Evolutionary conservation across 1,139 yeast genomes (phyloP).

Genomic region (Candida pseudoviswanathii): DNA sequence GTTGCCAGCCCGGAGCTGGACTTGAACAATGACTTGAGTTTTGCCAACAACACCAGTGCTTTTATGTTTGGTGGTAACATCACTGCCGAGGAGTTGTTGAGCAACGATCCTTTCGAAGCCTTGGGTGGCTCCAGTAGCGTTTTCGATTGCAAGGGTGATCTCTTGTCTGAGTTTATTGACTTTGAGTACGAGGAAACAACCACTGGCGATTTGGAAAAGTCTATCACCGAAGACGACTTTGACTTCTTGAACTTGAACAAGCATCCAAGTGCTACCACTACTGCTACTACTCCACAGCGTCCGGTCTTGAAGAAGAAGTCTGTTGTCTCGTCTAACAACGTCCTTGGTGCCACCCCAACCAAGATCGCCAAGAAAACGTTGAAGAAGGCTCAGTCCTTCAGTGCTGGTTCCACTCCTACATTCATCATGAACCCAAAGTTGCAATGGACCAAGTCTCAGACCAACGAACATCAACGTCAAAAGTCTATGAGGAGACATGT

Average conservation of each 20-base stretch:
- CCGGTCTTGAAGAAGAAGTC: conserved; percentile 10
- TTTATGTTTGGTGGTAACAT: conserved; percentile 9
- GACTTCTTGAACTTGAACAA: conserved; percentile 6
- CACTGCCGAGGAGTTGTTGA: conserved; percentile 20
- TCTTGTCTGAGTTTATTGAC: conserved; percentile 12
- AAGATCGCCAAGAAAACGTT: conserved; percentile 10
- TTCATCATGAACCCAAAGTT: conserved; percentile 14
- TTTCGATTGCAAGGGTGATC: conserved; percentile 1
- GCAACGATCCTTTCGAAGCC: conserved; percentile 18
- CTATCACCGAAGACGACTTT: conserved; percentile 1
- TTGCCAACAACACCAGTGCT: conserved; percentile 1
- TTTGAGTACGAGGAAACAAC: conserved; percentile 12
- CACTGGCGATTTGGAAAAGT: conserved; percentile 7
- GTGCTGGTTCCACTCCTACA: conserved; percentile 13
- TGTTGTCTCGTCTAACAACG: conserved; percentile 8
- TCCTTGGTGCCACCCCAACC: conserved; percentile 5
- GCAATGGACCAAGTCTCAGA: conserved; percentile 15
- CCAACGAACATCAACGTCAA: conserved; percentile 7
- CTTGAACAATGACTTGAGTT: conserved; percentile 11
- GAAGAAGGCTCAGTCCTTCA: conserved; percentile 17
- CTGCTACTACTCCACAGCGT: conserved; percentile 6
- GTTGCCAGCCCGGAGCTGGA: conserved; percentile 20
- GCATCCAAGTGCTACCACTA: conserved; percentile 7
- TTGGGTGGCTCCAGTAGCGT: neutral
- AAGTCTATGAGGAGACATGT: neutral